Percentiles rank a stretch among this genome's conserved stretches.
Conservation (phyloP, 148 eudicot genomes). For the Cornus kousa region DNA sequence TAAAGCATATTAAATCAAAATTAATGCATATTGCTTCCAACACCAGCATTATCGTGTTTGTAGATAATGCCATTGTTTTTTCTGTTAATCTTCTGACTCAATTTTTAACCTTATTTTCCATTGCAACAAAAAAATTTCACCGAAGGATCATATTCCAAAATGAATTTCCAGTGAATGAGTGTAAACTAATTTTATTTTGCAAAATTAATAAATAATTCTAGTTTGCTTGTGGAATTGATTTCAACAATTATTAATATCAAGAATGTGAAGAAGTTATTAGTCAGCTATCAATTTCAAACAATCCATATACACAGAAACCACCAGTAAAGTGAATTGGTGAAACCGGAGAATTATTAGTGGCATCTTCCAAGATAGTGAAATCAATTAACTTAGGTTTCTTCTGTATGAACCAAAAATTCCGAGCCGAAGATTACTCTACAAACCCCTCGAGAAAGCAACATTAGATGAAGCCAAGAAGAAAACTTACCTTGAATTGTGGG, state of each 20-base stretch:
- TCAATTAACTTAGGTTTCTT: too few relatives aligned
- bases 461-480: neutral
- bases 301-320: too few relatives aligned
- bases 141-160: neutral
- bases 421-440: neutral
- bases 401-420: too few relatives aligned
- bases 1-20: neutral
- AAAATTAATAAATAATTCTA: too few relatives aligned
- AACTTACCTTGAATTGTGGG: conserved; percentile 47
- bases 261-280: too few relatives aligned
- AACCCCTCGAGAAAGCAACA: neutral
- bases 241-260: too few relatives aligned
- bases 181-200: neutral
- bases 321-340: too few relatives aligned
- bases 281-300: too few relatives aligned
- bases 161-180: neutral
- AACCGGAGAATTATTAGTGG: too few relatives aligned
- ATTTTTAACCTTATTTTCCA: neutral
- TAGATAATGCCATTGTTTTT: neutral
- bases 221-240: too few relatives aligned
- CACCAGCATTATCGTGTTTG: neutral
- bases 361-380: too few relatives aligned
- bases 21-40: neutral
- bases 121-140: neutral
- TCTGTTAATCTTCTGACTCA: neutral